Evolutionary conservation across 2,329 filamentous ascomycete species (phyloP).

Genomic region (Leptosphaerulina australis): DNA sequence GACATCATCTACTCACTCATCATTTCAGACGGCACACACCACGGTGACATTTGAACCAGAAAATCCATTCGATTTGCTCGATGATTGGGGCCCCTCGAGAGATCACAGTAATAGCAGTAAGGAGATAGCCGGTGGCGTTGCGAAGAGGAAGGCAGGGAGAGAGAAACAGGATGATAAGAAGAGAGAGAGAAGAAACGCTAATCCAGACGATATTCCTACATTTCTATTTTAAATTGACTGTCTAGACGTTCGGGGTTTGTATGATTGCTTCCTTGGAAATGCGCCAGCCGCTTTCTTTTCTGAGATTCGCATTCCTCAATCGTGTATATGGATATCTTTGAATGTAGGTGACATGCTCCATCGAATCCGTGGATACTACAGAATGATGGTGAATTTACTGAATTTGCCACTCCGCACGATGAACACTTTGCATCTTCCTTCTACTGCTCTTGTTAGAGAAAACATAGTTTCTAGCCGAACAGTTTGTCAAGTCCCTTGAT

Average conservation of each 20-base stretch:
- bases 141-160: slow-evolving; percentile 40
- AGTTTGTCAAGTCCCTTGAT: slow-evolving; percentile 54
- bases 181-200: slow-evolving; percentile 32
- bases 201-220: slow-evolving; percentile 52
- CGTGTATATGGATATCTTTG: background rate
- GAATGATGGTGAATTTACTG: background rate
- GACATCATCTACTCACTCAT: slow-evolving; percentile 5
- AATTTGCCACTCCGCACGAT: background rate
- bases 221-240: slow-evolving; percentile 49
- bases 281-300: no score
- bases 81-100: slow-evolving; percentile 10
- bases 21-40: background rate
- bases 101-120: slow-evolving; percentile 15
- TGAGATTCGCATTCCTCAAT: background rate
- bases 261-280: no score
- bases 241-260: no score
- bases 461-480: slow-evolving; percentile 50
- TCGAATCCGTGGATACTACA: background rate
- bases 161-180: slow-evolving; percentile 34
- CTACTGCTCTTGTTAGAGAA: no score
- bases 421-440: background rate
- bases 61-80: slow-evolving; percentile 8
- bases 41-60: no score
- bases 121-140: slow-evolving; percentile 35
- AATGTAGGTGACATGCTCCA: background rate